Percentiles rank a stretch among this genome's conserved stretches.
These are phyloP conservation scores for Penicillium verrucosum DNA, from an alignment of 2,329 filamentous ascomycete genomes.

Conservation along the genomic window DNA sequence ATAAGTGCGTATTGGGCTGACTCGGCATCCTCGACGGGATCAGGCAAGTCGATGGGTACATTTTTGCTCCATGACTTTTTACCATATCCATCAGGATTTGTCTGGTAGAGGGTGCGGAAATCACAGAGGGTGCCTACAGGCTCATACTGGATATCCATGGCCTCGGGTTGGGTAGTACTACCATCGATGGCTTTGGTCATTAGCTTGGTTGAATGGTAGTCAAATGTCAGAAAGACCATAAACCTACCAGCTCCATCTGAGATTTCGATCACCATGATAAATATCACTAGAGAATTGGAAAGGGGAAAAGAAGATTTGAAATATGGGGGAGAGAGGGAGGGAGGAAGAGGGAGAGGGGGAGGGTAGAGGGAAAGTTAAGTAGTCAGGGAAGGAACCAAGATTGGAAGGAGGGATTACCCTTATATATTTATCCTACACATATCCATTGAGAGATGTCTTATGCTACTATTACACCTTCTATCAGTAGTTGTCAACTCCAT, in stretches of 20 bases:
- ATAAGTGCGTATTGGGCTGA: slow-evolving; percentile 61
- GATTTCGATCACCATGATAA: neutral
- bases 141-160: slow-evolving; percentile 12
- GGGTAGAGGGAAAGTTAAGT: neutral
- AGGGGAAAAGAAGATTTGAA: neutral
- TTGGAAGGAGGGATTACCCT: neutral
- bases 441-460: neutral
- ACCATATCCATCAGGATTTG: slow-evolving; percentile 51
- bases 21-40: slow-evolving; percentile 59
- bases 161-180: neutral
- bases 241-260: neutral
- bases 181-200: neutral
- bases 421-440: neutral
- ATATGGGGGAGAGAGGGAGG: too few relatives aligned
- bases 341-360: too few relatives aligned
- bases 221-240: neutral
- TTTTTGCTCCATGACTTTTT: slow-evolving; percentile 56
- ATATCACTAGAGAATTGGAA: neutral
- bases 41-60: slow-evolving; percentile 53
- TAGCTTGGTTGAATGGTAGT: neutral
- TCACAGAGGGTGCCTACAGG: slow-evolving; percentile 35
- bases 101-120: slow-evolving; percentile 49
- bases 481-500: too few relatives aligned
- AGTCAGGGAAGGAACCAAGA: neutral
- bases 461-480: neutral